Percentiles rank a stretch among this genome's conserved stretches.
These are phyloP conservation scores for Cladosporium phlei DNA, from an alignment of 2,329 filamentous ascomycete genomes.

Conservation along the genomic window DNA sequence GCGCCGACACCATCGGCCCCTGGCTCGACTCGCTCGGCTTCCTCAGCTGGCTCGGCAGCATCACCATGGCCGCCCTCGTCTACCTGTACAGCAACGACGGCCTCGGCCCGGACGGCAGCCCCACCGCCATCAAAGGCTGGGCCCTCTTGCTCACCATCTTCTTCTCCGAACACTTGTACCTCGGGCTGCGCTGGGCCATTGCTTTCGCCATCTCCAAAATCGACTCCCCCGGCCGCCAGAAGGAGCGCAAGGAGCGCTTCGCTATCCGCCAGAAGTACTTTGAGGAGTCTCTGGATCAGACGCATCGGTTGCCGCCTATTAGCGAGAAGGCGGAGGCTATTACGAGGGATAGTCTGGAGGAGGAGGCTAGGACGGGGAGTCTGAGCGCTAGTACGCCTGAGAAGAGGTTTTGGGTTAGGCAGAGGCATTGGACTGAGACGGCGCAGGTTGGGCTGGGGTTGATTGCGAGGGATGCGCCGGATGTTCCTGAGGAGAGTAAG, in stretches of 20 bases:
- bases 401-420: constrained; percentile 50
- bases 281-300: constrained; percentile 63
- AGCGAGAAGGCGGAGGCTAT: constrained; percentile 55
- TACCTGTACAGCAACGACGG: constrained; percentile 77
- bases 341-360: constrained; percentile 61
- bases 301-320: constrained; percentile 43
- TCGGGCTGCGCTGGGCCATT: constrained; percentile 70
- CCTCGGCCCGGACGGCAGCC: constrained; percentile 60
- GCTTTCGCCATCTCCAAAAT: constrained; percentile 70
- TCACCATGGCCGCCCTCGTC: constrained; percentile 81
- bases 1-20: constrained; percentile 88
- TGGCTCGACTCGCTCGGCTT: constrained; percentile 84
- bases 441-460: constrained; percentile 47
- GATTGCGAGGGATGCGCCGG: constrained; percentile 40
- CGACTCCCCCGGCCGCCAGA: constrained; percentile 80
- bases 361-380: constrained; percentile 42
- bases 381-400: constrained; percentile 40
- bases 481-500: constrained; percentile 23
- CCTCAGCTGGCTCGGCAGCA: constrained; percentile 86
- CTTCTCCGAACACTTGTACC: constrained; percentile 82
- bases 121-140: constrained; percentile 70
- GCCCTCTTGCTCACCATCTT: constrained; percentile 76
- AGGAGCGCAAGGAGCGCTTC: constrained; percentile 77
- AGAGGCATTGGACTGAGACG: constrained; percentile 48
- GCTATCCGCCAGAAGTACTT: constrained; percentile 74